phyloP scores from a whole-genome alignment of 768 basidiomycete species.

The Mycena belliarum region DNA sequence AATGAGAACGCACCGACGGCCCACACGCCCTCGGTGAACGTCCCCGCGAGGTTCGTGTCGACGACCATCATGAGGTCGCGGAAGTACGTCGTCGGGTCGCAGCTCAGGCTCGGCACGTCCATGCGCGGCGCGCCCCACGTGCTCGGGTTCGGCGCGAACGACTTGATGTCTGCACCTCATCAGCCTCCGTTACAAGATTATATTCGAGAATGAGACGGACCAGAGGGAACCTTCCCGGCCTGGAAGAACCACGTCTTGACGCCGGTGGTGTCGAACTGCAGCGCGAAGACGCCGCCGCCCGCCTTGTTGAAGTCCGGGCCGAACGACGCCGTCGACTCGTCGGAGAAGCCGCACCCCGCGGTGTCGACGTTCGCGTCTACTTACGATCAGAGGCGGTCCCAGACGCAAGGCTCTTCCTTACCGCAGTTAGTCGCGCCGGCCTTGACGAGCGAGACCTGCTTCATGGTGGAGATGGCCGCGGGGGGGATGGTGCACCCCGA shows the following conservation, averaged over 20 bases:
- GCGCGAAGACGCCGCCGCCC: constrained; percentile 49
- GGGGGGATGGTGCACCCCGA: constrained; percentile 18
- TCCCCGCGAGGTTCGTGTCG: constrained; percentile 44
- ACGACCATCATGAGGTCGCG: constrained; percentile 38
- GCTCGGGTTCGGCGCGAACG: constrained; percentile 36
- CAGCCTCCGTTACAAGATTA: no score
- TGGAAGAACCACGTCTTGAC: constrained; percentile 51
- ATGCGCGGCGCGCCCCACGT: constrained; percentile 44
- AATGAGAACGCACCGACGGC: constrained; percentile 26
- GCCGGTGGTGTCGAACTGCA: constrained; percentile 37
- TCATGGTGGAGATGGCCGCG: constrained; percentile 12
- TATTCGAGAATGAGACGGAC: neutral
- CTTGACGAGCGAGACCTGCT: constrained; percentile 5
- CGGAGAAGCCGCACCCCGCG: constrained; percentile 42
- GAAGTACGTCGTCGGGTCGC: constrained; percentile 39
- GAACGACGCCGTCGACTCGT: constrained; percentile 34
- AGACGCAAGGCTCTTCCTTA: neutral
- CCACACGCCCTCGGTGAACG: constrained; percentile 36
- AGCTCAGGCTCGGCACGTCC: constrained; percentile 35
- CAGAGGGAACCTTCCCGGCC: constrained; percentile 33
- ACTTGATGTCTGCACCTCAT: constrained; percentile 39
- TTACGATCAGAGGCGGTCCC: neutral
- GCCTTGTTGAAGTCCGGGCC: constrained; percentile 43
- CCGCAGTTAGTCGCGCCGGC: constrained; percentile 11
- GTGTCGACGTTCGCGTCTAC: constrained; percentile 29